Evolutionary conservation across 1,284 basidiomycete species (phyloP).

Genomic region (Schizophyllum amplum): DNA sequence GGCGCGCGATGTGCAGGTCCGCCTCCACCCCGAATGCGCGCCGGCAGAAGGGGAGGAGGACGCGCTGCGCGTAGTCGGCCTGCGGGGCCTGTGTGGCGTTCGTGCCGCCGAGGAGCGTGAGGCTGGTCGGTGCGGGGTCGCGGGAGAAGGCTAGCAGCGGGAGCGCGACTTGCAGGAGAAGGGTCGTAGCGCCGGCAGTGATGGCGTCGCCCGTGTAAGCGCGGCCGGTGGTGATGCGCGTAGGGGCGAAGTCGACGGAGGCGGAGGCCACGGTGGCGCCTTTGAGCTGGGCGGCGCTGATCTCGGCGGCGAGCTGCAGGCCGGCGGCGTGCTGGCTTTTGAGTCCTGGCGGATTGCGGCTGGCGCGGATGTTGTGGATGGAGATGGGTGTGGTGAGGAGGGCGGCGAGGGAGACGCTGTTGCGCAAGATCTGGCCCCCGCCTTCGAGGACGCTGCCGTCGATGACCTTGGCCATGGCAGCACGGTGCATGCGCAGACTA

Average conservation of each 20-base stretch:
- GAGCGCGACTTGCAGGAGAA: slow-evolving; percentile 63
- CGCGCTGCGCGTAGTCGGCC: slow-evolving; percentile 54
- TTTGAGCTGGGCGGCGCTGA: slow-evolving; percentile 41
- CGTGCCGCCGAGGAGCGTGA: slow-evolving; percentile 59
- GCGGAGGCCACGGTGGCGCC: slow-evolving; percentile 45
- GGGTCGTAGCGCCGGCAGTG: slow-evolving; percentile 62
- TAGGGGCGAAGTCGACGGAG: slow-evolving; percentile 44
- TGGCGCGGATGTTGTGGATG: slow-evolving; percentile 51
- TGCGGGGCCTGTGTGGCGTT: slow-evolving; percentile 63
- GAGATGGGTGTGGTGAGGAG: slow-evolving; percentile 47
- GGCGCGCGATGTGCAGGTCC: slow-evolving; percentile 36
- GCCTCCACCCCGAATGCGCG: slow-evolving; percentile 43
- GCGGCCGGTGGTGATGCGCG: slow-evolving; percentile 33
- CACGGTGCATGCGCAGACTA: no score
- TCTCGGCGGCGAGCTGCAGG: slow-evolving; percentile 49
- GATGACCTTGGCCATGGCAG: slow-evolving; percentile 21
- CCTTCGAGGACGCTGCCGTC: slow-evolving; percentile 47
- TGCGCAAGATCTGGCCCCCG: slow-evolving; percentile 66
- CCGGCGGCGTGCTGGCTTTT: slow-evolving; percentile 59
- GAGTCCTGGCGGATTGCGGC: slow-evolving; percentile 50
- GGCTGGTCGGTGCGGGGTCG: slow-evolving; percentile 24
- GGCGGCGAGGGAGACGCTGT: slow-evolving; percentile 52
- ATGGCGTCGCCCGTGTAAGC: slow-evolving; percentile 48
- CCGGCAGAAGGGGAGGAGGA: slow-evolving; percentile 59
- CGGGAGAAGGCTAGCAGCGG: slow-evolving; percentile 54